Percentiles rank a stretch among this genome's conserved stretches.
Evolutionary conservation across 495 filamentous ascomycete species (phyloP).

Genomic region (Immersiella caudata): DNA sequence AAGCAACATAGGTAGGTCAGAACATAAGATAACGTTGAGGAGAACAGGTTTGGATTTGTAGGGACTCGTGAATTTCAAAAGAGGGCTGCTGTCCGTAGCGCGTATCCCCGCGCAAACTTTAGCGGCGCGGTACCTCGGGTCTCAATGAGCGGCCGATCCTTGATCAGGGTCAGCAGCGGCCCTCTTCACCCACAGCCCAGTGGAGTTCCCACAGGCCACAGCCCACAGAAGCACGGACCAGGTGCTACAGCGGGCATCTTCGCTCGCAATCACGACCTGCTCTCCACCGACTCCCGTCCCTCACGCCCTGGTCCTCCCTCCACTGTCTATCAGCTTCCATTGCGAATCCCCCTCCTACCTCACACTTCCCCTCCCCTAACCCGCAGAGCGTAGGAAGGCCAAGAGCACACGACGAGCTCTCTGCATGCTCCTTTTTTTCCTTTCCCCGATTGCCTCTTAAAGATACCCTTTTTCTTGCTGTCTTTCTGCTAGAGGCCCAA

Average conservation of each 20-base stretch:
- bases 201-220: too few species aligned
- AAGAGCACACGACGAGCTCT: slow-evolving; percentile 42
- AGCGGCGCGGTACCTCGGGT: background rate
- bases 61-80: background rate
- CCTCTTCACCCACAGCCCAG: background rate
- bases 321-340: slow-evolving; percentile 27
- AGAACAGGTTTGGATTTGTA: background rate
- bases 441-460: slow-evolving; percentile 24
- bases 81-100: background rate
- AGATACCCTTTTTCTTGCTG: slow-evolving; percentile 39
- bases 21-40: too few species aligned
- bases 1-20: too few species aligned
- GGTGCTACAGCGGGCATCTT: slow-evolving; percentile 14
- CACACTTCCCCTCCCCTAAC: slow-evolving; percentile 41
- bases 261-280: slow-evolving; percentile 16
- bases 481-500: slow-evolving; percentile 31
- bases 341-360: slow-evolving; percentile 37
- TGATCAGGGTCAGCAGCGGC: slow-evolving; percentile 1
- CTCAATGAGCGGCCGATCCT: background rate
- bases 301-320: slow-evolving; percentile 29
- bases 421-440: slow-evolving; percentile 36
- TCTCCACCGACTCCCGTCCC: slow-evolving; percentile 16
- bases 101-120: background rate
- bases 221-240: slow-evolving; percentile 13
- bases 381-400: slow-evolving; percentile 40